Evolutionary conservation across 208 protist genomes (phyloP).

Genomic region (Leishmania aethiopica): DNA sequence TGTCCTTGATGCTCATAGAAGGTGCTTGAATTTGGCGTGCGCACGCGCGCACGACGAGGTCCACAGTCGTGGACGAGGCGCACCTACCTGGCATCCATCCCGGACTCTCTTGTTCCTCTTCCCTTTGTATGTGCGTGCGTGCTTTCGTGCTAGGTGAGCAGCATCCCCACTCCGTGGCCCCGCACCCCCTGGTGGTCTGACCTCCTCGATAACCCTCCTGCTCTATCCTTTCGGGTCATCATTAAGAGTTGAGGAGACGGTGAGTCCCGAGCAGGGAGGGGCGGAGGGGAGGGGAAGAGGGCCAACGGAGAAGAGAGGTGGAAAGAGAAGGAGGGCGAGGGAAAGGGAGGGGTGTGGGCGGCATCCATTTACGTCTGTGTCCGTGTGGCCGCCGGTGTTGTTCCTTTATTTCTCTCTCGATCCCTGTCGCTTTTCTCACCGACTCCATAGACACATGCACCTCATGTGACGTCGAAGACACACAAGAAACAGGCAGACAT

Average conservation of each 20-base stretch:
- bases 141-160: not conserved
- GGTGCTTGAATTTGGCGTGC: not conserved
- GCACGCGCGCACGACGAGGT: not conserved
- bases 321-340: not conserved
- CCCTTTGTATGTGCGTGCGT: not conserved
- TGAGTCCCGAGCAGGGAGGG: not conserved
- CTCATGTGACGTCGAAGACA: not conserved
- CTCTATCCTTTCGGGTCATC: not conserved
- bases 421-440: not conserved
- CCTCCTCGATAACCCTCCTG: not conserved
- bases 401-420: not conserved
- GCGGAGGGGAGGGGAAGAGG: not conserved
- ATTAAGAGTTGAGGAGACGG: not conserved
- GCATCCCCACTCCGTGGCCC: not conserved
- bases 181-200: not conserved
- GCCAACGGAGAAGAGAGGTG: not conserved
- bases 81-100: not conserved
- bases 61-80: not conserved
- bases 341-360: not conserved
- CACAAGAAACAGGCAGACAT: too few relatives aligned
- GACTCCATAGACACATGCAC: not conserved
- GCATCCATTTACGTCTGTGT: not conserved
- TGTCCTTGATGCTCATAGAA: not conserved
- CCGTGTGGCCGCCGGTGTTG: not conserved
- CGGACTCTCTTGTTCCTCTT: not conserved